Evolutionary conservation across 2,329 filamentous ascomycete genomes (phyloP).

Genomic region (Calycina herbarum): DNA sequence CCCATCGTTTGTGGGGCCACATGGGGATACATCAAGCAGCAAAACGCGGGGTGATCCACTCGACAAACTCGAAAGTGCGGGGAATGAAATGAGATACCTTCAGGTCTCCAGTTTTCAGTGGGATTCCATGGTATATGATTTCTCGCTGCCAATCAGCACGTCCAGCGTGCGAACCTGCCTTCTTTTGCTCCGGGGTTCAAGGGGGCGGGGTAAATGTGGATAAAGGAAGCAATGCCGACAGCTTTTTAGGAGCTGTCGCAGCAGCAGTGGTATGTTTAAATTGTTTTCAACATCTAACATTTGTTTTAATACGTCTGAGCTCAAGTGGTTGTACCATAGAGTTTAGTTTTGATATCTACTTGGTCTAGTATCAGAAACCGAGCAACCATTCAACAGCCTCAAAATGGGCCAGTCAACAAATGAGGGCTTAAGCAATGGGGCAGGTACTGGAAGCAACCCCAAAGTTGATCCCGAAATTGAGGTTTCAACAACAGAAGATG

Average conservation of each 20-base stretch:
- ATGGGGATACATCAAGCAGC: background rate
- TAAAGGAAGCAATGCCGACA: background rate
- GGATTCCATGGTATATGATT: background rate
- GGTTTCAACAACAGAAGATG: background rate
- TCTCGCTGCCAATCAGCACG: background rate
- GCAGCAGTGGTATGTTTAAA: background rate
- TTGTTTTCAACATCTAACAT: background rate
- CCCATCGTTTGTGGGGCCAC: background rate
- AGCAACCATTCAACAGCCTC: background rate
- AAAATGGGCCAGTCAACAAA: background rate
- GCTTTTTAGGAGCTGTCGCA: background rate
- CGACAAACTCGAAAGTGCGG: background rate
- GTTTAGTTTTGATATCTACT: no score
- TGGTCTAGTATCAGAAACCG: background rate
- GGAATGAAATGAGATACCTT: background rate
- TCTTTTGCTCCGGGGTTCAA: background rate
- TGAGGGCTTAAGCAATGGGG: background rate
- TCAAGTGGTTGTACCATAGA: background rate
- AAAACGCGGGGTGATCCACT: conserved; percentile 2
- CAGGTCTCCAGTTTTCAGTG: background rate
- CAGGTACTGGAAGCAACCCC: background rate
- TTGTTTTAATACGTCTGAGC: background rate
- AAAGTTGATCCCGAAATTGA: background rate
- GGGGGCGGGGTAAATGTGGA: conserved; percentile 1
- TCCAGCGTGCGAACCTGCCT: background rate